Percentiles rank a stretch among this genome's conserved stretches.
phyloP scores from a whole-genome alignment of 805 yeast genomes.

The Lachancea nothofagi region DNA sequence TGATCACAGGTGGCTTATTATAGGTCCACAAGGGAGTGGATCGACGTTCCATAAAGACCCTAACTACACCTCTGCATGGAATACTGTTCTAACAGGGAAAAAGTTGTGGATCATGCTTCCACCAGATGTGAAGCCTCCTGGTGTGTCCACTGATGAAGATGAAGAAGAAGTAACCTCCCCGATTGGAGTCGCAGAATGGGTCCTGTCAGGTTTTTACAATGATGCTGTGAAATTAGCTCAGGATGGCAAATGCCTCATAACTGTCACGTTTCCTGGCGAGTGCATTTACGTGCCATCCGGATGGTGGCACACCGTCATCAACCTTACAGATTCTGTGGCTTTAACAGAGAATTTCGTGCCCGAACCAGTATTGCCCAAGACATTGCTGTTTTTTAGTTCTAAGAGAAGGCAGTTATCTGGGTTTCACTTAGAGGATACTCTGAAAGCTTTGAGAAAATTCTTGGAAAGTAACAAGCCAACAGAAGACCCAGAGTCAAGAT shows the following conservation, averaged over 20 bases:
- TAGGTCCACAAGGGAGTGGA: constrained; percentile 78
- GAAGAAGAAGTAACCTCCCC: constrained; percentile 91
- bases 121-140: constrained; percentile 73
- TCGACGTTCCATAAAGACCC: constrained; percentile 94
- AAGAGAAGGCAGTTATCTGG: constrained; percentile 75
- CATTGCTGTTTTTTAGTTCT: constrained; percentile 58
- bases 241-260: constrained; percentile 49
- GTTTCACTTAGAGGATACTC: constrained; percentile 55
- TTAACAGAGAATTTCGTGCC: constrained; percentile 89
- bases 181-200: constrained; percentile 91
- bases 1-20: constrained; percentile 86
- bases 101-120: constrained; percentile 90
- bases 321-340: constrained; percentile 76
- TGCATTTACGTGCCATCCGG: constrained; percentile 89
- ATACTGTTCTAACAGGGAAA: constrained; percentile 64
- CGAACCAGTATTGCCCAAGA: constrained; percentile 50
- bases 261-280: constrained; percentile 75
- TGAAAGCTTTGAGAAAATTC: constrained; percentile 29
- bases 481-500: constrained; percentile 24
- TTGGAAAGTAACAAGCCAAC: constrained; percentile 1
- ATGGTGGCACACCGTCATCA: constrained; percentile 97
- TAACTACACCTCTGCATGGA: constrained; percentile 88
- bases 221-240: constrained; percentile 54
- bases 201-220: constrained; percentile 71
- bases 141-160: constrained; percentile 67